Conservation (phyloP, 148 eudicot genomes). For the Fagopyrum homotropicum region DNA sequence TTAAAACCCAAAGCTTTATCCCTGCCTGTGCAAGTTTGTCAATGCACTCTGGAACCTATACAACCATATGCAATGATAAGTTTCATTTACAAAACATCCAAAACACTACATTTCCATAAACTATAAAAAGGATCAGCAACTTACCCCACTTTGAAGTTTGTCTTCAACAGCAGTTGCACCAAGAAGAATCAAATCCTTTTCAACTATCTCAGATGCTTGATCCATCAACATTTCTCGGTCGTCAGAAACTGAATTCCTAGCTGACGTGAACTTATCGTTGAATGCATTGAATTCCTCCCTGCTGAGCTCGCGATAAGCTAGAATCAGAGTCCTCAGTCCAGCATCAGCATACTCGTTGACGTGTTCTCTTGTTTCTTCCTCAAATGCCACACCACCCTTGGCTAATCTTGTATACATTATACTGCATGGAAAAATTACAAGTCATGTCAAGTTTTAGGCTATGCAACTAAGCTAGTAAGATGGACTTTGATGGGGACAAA, state of each 20-base stretch:
- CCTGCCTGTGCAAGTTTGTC: constrained; percentile 47
- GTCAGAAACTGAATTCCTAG: constrained; percentile 73
- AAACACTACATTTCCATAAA: background rate
- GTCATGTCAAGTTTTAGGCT: background rate
- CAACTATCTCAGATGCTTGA: constrained; percentile 56
- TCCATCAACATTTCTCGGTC: constrained; percentile 68
- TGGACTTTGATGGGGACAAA: background rate
- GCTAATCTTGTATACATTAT: constrained; percentile 88
- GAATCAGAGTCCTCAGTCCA: constrained; percentile 82
- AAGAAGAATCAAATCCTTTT: constrained; percentile 80
- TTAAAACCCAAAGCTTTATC: constrained; percentile 41
- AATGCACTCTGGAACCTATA: constrained; percentile 46
- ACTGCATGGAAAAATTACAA: constrained; percentile 30
- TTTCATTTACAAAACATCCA: background rate
- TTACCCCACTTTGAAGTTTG: constrained; percentile 92
- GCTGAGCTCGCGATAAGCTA: constrained; percentile 70
- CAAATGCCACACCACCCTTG: constrained; percentile 51
- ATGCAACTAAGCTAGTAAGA: background rate
- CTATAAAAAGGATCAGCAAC: constrained; percentile 10
- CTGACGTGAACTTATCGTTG: constrained; percentile 46
- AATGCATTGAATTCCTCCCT: constrained; percentile 62
- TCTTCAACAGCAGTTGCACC: constrained; percentile 99
- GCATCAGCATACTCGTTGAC: constrained; percentile 92
- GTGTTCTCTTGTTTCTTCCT: constrained; percentile 74
- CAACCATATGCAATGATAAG: constrained; percentile 1